A percentile compares a stretch with the other conserved stretches of the same genome.
Conservation (phyloP, 371 early-diverging fungal species). For the Mucor indicus region DNA sequence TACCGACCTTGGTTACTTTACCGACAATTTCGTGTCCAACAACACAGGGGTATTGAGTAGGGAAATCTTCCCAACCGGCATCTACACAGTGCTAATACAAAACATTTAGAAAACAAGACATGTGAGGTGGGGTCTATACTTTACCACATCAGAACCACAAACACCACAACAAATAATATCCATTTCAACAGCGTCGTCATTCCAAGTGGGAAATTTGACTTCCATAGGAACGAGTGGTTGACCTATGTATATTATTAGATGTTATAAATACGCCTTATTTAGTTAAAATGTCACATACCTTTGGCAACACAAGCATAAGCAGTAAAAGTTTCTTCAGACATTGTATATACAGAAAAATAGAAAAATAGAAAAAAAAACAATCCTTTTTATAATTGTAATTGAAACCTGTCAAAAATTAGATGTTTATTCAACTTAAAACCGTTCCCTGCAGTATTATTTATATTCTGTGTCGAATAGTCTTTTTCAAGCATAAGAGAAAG, state of each 20-base stretch:
- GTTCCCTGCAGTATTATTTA: too few relatives aligned
- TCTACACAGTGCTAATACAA: constrained; percentile 49
- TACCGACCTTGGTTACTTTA: constrained; percentile 39
- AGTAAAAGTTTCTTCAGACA: constrained; percentile 28
- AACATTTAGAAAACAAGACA: constrained; percentile 11
- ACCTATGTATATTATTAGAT: constrained; percentile 9
- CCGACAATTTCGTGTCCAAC: constrained; percentile 62
- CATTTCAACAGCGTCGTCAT: constrained; percentile 50
- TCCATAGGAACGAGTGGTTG: constrained; percentile 20
- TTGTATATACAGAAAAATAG: constrained; percentile 8
- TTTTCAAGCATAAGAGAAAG: too few relatives aligned
- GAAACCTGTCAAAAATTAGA: too few relatives aligned
- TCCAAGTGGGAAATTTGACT: constrained; percentile 38
- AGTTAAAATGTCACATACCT: constrained; percentile 7
- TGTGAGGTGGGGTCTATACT: too few relatives aligned
- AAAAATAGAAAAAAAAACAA: too few relatives aligned
- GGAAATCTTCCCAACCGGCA: constrained; percentile 57
- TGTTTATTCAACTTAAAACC: too few relatives aligned
- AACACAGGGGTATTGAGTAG: constrained; percentile 45
- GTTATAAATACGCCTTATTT: too few relatives aligned
- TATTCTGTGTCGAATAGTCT: too few relatives aligned
- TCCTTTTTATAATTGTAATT: too few relatives aligned
- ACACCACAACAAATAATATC: constrained; percentile 52
- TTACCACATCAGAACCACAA: constrained; percentile 46
- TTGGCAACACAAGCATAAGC: constrained; percentile 27